Percentiles rank a stretch among this genome's conserved stretches.
phyloP scores from a whole-genome alignment of 2,329 filamentous ascomycete species.

The Aureobasidium sp. region DNA sequence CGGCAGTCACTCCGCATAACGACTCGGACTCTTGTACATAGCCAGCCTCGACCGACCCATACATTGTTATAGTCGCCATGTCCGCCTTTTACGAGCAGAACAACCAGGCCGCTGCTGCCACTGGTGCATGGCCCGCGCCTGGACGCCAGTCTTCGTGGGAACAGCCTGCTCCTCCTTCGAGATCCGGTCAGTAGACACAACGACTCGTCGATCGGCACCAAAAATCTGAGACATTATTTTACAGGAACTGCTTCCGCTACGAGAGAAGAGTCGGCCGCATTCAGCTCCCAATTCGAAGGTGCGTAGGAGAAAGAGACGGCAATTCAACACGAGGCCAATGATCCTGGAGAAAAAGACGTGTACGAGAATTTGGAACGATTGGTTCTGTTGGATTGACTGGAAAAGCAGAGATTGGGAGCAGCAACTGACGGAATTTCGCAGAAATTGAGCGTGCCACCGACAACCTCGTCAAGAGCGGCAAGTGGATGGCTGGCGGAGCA shows the following conservation, averaged over 20 bases:
- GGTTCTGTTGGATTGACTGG: background rate
- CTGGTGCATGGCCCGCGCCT: conserved; percentile 37
- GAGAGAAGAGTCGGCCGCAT: conserved; percentile 65
- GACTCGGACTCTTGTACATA: conserved; percentile 1
- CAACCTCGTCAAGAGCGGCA: conserved; percentile 93
- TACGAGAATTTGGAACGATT: background rate
- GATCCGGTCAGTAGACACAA: conserved; percentile 50
- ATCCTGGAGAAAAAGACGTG: background rate
- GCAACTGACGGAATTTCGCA: conserved; percentile 30
- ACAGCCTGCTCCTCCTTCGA: conserved; percentile 61
- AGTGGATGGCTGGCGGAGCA: conserved; percentile 55
- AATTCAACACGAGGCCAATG: background rate
- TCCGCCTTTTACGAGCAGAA: conserved; percentile 13
- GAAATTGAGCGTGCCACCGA: conserved; percentile 95
- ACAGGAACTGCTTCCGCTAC: conserved; percentile 66
- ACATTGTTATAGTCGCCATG: conserved; percentile 7
- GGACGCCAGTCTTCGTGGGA: conserved; percentile 63
- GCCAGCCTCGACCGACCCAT: background rate
- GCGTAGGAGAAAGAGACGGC: conserved; percentile 34
- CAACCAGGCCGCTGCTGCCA: conserved; percentile 3
- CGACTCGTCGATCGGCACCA: background rate
- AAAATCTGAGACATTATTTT: conserved; percentile 21
- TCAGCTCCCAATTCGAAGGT: conserved; percentile 85
- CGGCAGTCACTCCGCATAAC: background rate
- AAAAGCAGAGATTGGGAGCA: background rate